Evolutionary conservation across 441 rosid genomes (phyloP).

Genomic region (Jatropha multifida): DNA sequence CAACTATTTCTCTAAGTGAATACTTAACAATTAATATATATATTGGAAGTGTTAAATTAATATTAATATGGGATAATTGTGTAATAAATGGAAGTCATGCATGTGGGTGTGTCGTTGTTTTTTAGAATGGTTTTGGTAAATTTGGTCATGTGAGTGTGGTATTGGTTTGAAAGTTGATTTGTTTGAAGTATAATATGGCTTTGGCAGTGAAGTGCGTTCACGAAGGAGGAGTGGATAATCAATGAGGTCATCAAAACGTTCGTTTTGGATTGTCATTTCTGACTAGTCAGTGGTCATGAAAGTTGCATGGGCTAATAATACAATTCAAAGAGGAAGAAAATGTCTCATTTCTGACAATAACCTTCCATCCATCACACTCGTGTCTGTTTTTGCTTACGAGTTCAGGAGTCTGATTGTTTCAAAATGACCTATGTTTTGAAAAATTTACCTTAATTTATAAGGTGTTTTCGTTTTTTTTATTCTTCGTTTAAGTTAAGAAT

Average conservation of each 20-base stretch:
- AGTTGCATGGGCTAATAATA: background rate
- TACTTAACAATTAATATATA: too few species aligned
- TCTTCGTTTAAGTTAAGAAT: too few species aligned
- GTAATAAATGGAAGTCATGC: background rate
- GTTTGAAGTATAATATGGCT: background rate
- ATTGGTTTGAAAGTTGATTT: background rate
- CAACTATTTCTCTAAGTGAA: background rate
- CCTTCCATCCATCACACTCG: background rate
- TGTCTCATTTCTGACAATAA: background rate
- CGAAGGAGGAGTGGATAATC: background rate
- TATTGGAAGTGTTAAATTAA: too few species aligned
- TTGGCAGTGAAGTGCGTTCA: background rate
- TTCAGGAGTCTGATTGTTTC: too few species aligned
- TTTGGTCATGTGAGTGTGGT: background rate
- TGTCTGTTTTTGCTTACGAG: background rate
- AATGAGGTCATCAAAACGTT: background rate
- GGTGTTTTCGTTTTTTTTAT: too few species aligned
- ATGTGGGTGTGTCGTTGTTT: background rate
- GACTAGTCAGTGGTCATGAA: constrained; percentile 4
- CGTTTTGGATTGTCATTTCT: background rate
- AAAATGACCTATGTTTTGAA: too few species aligned
- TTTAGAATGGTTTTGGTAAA: background rate
- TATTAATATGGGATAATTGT: too few species aligned
- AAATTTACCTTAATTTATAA: too few species aligned
- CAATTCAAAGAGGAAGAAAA: background rate